These are phyloP conservation scores for Torrubiellomyces zombiae DNA, from an alignment of 2,329 filamentous ascomycete genomes.

Conservation along the genomic window DNA sequence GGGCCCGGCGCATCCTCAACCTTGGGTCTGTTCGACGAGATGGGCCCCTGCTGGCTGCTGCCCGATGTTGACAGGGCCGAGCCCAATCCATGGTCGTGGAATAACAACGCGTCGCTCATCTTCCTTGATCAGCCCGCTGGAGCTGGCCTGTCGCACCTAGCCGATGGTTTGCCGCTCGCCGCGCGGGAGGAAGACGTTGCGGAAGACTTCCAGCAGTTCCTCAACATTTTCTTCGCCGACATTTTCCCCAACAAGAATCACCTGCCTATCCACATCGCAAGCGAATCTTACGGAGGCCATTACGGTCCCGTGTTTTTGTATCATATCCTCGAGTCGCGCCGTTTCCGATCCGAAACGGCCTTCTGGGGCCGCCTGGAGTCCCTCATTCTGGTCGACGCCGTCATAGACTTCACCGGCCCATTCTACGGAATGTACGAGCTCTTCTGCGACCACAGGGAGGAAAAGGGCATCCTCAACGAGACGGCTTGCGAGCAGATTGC, in stretches of 20 bases:
- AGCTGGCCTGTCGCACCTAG: slow-evolving; percentile 35
- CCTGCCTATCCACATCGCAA: slow-evolving; percentile 26
- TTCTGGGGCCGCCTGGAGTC: slow-evolving; percentile 50
- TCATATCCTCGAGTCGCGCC: slow-evolving; percentile 6
- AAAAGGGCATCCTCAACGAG: slow-evolving; percentile 6
- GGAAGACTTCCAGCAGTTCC: slow-evolving; percentile 29
- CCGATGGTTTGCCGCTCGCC: slow-evolving; percentile 10
- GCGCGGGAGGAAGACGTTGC: slow-evolving; percentile 24
- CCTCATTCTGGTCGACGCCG: slow-evolving; percentile 6
- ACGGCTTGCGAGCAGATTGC: slow-evolving; percentile 12
- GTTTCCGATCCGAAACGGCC: slow-evolving; percentile 3
- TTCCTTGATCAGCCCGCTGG: slow-evolving; percentile 37
- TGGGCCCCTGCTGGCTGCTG: slow-evolving; percentile 7
- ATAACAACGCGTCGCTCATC: slow-evolving; percentile 17
- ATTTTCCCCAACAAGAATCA: slow-evolving; percentile 21
- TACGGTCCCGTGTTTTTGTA: slow-evolving; percentile 18
- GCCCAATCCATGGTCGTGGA: slow-evolving; percentile 7
- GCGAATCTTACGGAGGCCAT: slow-evolving; percentile 19
- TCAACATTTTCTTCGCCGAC: slow-evolving; percentile 28
- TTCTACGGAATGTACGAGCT: slow-evolving; percentile 5
- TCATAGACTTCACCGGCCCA: slow-evolving; percentile 5
- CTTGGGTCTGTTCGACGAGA: slow-evolving; percentile 5
- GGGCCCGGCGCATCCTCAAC: slow-evolving; percentile 7
- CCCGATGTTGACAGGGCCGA: slow-evolving; percentile 1
- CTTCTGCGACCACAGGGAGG: slow-evolving; percentile 5